Percentiles rank a stretch among this genome's conserved stretches.
Conservation (phyloP, 176 grass and related monocot genomes). For the Lolium perenne region DNA sequence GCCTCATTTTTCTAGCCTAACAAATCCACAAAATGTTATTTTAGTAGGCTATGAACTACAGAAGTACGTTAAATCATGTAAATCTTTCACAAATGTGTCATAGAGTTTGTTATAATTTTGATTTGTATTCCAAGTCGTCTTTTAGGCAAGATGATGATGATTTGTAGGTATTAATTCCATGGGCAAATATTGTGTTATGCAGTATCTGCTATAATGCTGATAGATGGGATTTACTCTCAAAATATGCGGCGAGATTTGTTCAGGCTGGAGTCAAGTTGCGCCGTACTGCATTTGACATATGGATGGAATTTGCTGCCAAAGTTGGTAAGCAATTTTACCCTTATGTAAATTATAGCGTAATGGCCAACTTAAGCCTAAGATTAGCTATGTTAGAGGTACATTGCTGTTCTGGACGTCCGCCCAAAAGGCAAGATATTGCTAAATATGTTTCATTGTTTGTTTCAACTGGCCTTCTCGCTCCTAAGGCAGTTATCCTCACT, state of each 20-base stretch:
- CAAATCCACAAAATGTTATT: background rate
- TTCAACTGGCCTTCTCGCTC: background rate
- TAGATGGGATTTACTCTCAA: slow-evolving; percentile 81
- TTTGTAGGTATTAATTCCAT: slow-evolving; percentile 20
- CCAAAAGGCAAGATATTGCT: background rate
- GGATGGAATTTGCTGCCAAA: slow-evolving; percentile 95
- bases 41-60: background rate
- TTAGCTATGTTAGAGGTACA: slow-evolving; percentile 29
- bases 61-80: background rate
- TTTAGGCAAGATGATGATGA: slow-evolving; percentile 3
- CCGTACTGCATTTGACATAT: slow-evolving; percentile 79
- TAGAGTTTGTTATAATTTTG: slow-evolving; percentile 2
- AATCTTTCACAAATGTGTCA: slow-evolving; percentile 23
- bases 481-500: background rate
- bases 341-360: slow-evolving; percentile 3
- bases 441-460: background rate
- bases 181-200: slow-evolving; percentile 39
- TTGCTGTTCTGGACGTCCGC: background rate
- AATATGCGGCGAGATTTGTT: slow-evolving; percentile 72
- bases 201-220: slow-evolving; percentile 90
- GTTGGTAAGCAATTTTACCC: slow-evolving; percentile 61
- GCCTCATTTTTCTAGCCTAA: background rate
- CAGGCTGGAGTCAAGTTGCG: slow-evolving; percentile 85
- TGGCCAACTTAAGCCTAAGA: background rate
- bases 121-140: slow-evolving; percentile 7